Evolutionary conservation across 1,284 basidiomycete species (phyloP), one percentile per base, ranked within the genome.

Genomic region (Ceratobasidium sp.): DNA sequence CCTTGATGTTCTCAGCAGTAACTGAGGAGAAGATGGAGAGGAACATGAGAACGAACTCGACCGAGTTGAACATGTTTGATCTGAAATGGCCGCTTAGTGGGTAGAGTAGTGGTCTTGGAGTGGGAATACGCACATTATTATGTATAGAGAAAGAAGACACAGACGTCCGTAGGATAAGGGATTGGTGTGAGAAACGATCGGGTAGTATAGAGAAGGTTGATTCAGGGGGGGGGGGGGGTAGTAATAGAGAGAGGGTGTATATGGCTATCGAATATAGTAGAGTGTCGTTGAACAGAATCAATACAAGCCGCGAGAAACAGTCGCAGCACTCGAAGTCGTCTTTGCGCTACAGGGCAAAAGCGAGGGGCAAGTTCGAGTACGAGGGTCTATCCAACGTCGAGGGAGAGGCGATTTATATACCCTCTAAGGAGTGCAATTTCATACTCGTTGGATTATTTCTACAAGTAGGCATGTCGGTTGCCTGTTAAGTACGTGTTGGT

Each of bases 41-140:
- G 33, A 60, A 60, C 58, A 60, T 60, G 13, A 60, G 58, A n/a
- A 60, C 58, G 33, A 60, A 35, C 33, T 60, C 58, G 2, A 60
- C 31, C 11, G 58, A 60, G 58, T 60, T 60, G 33, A 60, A 8
- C 58, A 60, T 60, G 58, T 60, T 37, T 31, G 28, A 56, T 60
- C 58, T 49, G 42, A 45, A 45, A 10, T 17, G 17, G 42, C 17
- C 17, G 42, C 42, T 45, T 45, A 45, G 42, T 11, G 17, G 42
- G 10, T 8, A 45, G 17, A 10, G 17, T 45, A 10, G 42, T 45
- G 42, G 17, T 45, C 42, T n/a, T n/a, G n/a, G n/a, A n/a, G n/a
- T n/a, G 42, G 17, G 2, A 45, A 10, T 45, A 45, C 42, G 11
- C 42, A 45, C 42, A 11, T 10, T 45, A 42, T 42, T 42, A 42